Conservation (phyloP, 495 filamentous ascomycete genomes). For the Hypoxylon trugodes region DNA sequence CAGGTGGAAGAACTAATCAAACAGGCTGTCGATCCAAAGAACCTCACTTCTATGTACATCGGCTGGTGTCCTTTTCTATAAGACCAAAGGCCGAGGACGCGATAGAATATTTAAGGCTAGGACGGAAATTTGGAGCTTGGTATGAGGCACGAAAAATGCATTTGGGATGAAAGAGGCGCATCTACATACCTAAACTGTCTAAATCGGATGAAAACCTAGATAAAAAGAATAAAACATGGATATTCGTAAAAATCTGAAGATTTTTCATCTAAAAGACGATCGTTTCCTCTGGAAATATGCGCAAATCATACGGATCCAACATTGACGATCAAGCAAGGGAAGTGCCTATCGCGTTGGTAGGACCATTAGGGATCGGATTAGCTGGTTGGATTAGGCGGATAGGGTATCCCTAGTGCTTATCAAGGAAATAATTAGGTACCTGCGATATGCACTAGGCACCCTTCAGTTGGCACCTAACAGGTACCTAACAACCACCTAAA, state of each 20-base stretch:
- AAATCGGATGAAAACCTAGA: background rate
- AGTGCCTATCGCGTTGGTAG: background rate
- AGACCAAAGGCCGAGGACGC: too few relatives aligned
- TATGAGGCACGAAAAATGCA: too few relatives aligned
- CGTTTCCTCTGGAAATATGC: background rate
- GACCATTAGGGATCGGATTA: too few relatives aligned
- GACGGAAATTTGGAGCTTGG: too few relatives aligned
- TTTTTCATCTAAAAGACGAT: background rate
- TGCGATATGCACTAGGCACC: too few relatives aligned
- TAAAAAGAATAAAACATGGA: conserved; percentile 1
- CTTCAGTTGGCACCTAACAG: background rate
- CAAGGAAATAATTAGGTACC: too few relatives aligned
- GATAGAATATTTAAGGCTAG: too few relatives aligned
- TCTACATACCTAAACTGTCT: too few relatives aligned
- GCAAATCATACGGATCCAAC: background rate
- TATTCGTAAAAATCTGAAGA: background rate
- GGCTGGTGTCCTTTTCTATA: conserved; percentile 96
- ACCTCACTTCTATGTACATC: conserved; percentile 92
- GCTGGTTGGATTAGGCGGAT: too few relatives aligned
- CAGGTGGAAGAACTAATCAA: conserved; percentile 93
- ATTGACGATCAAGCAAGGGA: background rate
- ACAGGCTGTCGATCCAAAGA: conserved; percentile 78
- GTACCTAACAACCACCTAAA: too few relatives aligned
- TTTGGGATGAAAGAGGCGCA: too few relatives aligned
- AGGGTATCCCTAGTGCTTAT: too few relatives aligned